These are phyloP conservation scores for Scheffersomyces coipomensis DNA, from an alignment of 805 yeast genomes.

Conservation along the genomic window DNA sequence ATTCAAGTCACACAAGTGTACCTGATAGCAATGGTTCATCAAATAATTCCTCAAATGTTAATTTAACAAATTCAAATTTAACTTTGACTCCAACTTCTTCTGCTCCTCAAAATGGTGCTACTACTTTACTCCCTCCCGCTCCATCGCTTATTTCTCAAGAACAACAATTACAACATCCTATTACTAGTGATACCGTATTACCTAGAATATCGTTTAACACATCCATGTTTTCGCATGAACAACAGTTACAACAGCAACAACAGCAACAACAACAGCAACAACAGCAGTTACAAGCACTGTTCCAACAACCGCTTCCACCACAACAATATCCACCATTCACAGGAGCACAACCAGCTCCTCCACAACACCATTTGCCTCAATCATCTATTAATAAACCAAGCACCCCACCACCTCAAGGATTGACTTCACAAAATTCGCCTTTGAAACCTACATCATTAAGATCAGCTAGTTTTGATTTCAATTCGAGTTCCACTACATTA, in stretches of 20 bases:
- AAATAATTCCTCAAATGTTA: not conserved
- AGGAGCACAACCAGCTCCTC: slow-evolving; percentile 3
- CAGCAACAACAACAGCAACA: not conserved
- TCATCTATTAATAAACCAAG: slow-evolving; percentile 4
- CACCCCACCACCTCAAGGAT: slow-evolving; percentile 4
- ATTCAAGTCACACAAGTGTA: not conserved
- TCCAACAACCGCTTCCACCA: slow-evolving; percentile 1
- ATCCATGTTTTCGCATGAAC: slow-evolving; percentile 26
- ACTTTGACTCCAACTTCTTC: not conserved
- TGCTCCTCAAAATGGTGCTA: not conserved
- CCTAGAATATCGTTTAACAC: slow-evolving; percentile 42
- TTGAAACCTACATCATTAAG: slow-evolving; percentile 9
- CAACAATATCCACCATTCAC: no score
- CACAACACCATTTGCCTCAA: slow-evolving; percentile 2
- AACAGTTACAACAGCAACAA: not conserved
- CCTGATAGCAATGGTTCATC: not conserved
- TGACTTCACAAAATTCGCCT: slow-evolving; percentile 4
- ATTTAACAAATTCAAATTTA: not conserved
- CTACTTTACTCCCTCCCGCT: slow-evolving; percentile 6
- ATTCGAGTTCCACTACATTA: slow-evolving; percentile 10
- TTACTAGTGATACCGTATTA: slow-evolving; percentile 6
- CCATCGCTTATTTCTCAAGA: slow-evolving; percentile 4
- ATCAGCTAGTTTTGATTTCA: slow-evolving; percentile 25
- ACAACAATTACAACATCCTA: slow-evolving; percentile 2
- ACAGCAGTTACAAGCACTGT: not conserved